Evolutionary conservation across 2,329 filamentous ascomycete species (phyloP).

Genomic region (Endoconidiophora laricicola): DNA sequence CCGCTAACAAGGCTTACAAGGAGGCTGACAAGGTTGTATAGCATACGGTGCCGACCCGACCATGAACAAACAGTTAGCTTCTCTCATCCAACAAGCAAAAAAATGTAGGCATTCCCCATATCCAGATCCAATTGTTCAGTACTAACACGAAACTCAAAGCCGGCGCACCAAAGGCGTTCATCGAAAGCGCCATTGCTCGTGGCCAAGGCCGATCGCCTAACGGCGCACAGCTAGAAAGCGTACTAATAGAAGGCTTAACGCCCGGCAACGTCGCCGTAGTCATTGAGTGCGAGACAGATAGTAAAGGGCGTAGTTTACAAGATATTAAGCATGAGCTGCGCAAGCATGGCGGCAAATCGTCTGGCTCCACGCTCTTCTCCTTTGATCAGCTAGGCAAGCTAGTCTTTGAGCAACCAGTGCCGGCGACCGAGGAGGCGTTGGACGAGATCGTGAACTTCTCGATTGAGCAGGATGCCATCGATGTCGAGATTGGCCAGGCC

Average conservation of each 20-base stretch:
- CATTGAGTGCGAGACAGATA: slow-evolving; percentile 75
- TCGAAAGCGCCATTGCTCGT: slow-evolving; percentile 72
- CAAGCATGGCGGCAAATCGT: slow-evolving; percentile 48
- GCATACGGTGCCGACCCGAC: slow-evolving; percentile 26
- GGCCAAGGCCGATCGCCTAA: slow-evolving; percentile 69
- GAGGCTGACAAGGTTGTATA: neutral
- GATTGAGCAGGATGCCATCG: slow-evolving; percentile 9
- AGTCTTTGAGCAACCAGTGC: slow-evolving; percentile 37
- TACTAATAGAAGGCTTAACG: slow-evolving; percentile 68
- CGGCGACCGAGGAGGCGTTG: neutral
- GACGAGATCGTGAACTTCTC: slow-evolving; percentile 11
- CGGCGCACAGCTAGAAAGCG: slow-evolving; percentile 58
- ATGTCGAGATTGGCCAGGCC: slow-evolving; percentile 10
- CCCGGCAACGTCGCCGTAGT: slow-evolving; percentile 63
- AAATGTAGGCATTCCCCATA: slow-evolving; percentile 34
- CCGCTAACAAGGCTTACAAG: too few species aligned
- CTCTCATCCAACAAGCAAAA: slow-evolving; percentile 60
- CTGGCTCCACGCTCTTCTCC: slow-evolving; percentile 58
- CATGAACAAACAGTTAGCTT: slow-evolving; percentile 59
- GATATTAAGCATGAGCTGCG: slow-evolving; percentile 60
- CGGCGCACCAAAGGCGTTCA: slow-evolving; percentile 66
- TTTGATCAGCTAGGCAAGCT: slow-evolving; percentile 70
- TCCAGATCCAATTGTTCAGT: slow-evolving; percentile 15
- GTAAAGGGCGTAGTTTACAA: slow-evolving; percentile 53
- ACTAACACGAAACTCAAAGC: slow-evolving; percentile 23